Percentiles rank a stretch among this genome's conserved stretches.
Evolutionary conservation across 2,329 filamentous ascomycete genomes (phyloP).

Genomic region (Didymella sp.): DNA sequence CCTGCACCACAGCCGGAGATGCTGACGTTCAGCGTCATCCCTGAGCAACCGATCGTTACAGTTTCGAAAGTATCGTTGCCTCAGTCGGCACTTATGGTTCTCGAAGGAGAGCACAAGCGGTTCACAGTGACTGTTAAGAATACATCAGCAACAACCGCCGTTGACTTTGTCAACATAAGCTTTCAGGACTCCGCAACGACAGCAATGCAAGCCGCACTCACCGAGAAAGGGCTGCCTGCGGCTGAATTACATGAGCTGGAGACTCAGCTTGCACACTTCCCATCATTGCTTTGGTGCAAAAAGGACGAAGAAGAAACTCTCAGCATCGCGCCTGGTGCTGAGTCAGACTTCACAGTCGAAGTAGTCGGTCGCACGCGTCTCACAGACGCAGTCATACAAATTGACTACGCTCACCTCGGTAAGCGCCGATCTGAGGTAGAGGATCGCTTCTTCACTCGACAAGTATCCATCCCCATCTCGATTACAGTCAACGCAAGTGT

Average conservation of each 20-base stretch:
- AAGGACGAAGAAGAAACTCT: slow-evolving; percentile 55
- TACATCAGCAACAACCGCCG: slow-evolving; percentile 70
- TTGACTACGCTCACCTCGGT: slow-evolving; percentile 87
- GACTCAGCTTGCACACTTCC: slow-evolving; percentile 73
- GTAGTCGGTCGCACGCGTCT: slow-evolving; percentile 86
- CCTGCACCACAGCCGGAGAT: slow-evolving; percentile 47
- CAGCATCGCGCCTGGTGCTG: slow-evolving; percentile 71
- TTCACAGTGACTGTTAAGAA: slow-evolving; percentile 86
- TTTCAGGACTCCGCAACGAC: slow-evolving; percentile 88
- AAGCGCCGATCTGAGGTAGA: slow-evolving; percentile 70
- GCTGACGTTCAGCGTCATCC: slow-evolving; percentile 76
- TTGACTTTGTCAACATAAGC: slow-evolving; percentile 85
- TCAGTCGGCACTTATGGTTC: slow-evolving; percentile 87
- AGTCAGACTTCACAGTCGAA: slow-evolving; percentile 79
- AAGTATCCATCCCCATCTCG: slow-evolving; percentile 79
- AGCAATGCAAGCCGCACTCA: slow-evolving; percentile 75
- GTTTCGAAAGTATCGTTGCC: slow-evolving; percentile 79
- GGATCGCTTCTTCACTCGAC: slow-evolving; percentile 81
- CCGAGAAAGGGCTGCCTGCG: slow-evolving; percentile 76
- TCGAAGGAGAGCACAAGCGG: slow-evolving; percentile 82
- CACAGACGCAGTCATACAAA: slow-evolving; percentile 77
- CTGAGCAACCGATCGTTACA: slow-evolving; percentile 76
- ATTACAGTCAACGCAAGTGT: slow-evolving; percentile 93
- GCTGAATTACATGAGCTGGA: slow-evolving; percentile 88
- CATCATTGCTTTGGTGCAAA: slow-evolving; percentile 64